Conservation (phyloP, 1,139 yeast species). For the Geotrichum histeridarum region DNA sequence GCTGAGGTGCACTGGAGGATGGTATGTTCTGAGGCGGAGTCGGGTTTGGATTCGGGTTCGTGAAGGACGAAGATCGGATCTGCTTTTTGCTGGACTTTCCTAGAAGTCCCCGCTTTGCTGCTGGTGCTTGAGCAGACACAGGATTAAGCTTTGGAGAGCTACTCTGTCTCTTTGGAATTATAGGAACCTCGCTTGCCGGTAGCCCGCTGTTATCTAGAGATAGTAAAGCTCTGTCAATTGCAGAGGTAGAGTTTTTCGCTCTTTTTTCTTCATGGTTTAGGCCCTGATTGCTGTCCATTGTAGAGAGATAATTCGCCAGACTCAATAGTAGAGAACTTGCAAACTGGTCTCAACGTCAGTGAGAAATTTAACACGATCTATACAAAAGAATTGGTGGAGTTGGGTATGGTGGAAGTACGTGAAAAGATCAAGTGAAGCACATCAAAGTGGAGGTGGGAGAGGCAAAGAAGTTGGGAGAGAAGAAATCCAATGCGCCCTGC, state of each 20-base stretch:
- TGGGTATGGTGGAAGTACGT: too few species aligned
- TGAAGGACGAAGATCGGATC: slow-evolving; percentile 3
- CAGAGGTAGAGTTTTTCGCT: not conserved
- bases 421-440: too few species aligned
- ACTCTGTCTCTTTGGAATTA: not conserved
- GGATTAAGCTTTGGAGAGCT: not conserved
- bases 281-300: not conserved
- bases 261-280: not conserved
- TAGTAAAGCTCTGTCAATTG: not conserved
- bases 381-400: too few species aligned
- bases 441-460: too few species aligned
- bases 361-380: too few species aligned
- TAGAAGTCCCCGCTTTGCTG: not conserved
- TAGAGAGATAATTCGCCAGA: too few species aligned
- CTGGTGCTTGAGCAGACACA: not conserved
- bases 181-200: not conserved
- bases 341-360: too few species aligned
- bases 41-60: not conserved
- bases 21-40: not conserved
- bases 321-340: too few species aligned
- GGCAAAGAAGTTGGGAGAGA: too few species aligned
- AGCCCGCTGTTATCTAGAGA: not conserved
- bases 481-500: too few species aligned
- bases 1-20: not conserved
- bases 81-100: not conserved